Evolutionary conservation across 2,329 filamentous ascomycete species (phyloP), one percentile per base, ranked within the genome.

Genomic region (Penicillium sp.): DNA sequence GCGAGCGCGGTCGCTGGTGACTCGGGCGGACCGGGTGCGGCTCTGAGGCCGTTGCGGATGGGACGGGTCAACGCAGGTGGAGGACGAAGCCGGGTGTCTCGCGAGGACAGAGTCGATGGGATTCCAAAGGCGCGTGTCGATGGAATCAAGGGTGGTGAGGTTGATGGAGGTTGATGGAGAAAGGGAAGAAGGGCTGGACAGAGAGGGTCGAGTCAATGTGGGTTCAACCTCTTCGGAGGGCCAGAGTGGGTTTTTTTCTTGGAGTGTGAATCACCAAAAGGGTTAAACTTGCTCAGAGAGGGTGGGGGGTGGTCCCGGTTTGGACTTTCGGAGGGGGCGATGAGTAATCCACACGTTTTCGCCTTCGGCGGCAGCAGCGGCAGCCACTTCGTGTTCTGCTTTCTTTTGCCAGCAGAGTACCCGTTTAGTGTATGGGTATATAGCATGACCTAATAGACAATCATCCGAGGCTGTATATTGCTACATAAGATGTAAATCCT

Each of bases 331-430:
- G 13, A 33, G 53, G 50, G 58, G 60, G 60, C 27, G 51, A 60
- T 67, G 63, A 67, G 56, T 67, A 66, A 66, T 63, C 59, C 43
- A 11, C 41, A 31, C 52, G 27, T 33, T 56, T 3, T 49, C 46
- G 46, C 46, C 46, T 11, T n/a, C 27, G 10, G 44, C 44, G 44
- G 27, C 14, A 18, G 5, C 37, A 31, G 1, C 18, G 6, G 19
- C 6, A 13, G 19, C 22, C 31, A 37, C 33, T 7, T 39, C 24
- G 19, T 27, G 19, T 46, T 46, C 4, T 7, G 31, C 31, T 22
- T 36, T 35, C 31, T 3, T 3, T 10, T 10, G 22, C 31, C 31
- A 31, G 31, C 31, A 31, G 31, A 31, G 7, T 31, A 31, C 6
- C 7, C 6, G 27, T 9, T 3, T 4, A 22, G 22, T 2, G 22